These are phyloP conservation scores for Plasmodium cynomolgi DNA, from an alignment of 169 alveolate species.

Conservation along the genomic window DNA sequence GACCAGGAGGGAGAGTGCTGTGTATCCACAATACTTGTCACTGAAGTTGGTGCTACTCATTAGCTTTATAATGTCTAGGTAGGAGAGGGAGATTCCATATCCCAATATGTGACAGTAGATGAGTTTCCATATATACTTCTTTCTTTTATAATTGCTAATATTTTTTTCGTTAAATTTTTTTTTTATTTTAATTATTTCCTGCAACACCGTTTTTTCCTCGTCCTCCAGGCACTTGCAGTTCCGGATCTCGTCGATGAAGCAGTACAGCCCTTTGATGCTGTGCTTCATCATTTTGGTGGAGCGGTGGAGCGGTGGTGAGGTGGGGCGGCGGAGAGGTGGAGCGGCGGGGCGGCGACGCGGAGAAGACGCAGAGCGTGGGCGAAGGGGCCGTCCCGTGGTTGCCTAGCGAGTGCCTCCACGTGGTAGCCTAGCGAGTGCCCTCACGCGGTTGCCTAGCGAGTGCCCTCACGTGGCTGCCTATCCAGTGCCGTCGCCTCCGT, in stretches of 20 bases:
- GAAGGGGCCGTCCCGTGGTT: neutral
- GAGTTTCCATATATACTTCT: constrained; percentile 95
- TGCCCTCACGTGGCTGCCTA: no score
- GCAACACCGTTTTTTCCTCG: constrained; percentile 91
- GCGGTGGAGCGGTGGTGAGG: no score
- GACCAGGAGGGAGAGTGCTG: constrained; percentile 92
- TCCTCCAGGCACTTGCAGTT: constrained; percentile 81
- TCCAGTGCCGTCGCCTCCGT: no score
- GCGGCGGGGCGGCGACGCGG: no score
- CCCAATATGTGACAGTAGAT: constrained; percentile 96
- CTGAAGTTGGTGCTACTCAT: constrained; percentile 92
- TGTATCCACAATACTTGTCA: constrained; percentile 96
- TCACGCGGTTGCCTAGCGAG: neutral
- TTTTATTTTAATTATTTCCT: constrained; percentile 95
- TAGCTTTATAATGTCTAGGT: constrained; percentile 92
- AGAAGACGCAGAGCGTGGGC: neutral
- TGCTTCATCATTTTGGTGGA: constrained; percentile 48
- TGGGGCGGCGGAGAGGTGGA: no score
- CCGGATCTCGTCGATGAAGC: constrained; percentile 59
- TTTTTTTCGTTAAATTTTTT: constrained; percentile 88
- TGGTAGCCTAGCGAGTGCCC: no score
- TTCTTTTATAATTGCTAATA: constrained; percentile 94
- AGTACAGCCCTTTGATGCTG: constrained; percentile 43
- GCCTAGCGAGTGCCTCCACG: no score
- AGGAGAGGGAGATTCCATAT: constrained; percentile 95